Base-by-base conservation (phyloP, 2,329 filamentous ascomycete genomes). In the Elsinoe australis region DNA sequence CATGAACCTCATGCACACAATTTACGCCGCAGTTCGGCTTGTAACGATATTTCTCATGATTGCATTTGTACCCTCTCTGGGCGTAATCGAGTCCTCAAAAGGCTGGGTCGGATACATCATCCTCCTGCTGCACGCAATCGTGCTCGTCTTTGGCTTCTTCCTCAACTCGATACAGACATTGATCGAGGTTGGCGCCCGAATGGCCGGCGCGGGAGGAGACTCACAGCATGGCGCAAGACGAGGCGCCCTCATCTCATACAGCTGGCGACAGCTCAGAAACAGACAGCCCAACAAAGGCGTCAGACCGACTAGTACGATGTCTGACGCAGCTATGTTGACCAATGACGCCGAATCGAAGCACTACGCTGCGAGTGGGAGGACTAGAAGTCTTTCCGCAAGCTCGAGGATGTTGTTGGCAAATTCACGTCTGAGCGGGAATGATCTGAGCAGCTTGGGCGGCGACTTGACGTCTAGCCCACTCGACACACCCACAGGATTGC, bases 91-190 rank as follows among this genome's bases (percentile, higher is more conserved):
- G 59, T 79, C 83, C 0, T 72, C 85, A 1, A 94, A 89, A 63
- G 88, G 89, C 3, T 98, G 92, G 92, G 85, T 96, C 55, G 92
- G 89, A 29, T 98, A 98, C 63, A 80, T 83, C 19, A 94, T 96
- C 49, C 72, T 98, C 39, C 66, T 94, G 21, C 77, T 95, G 28
- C 92, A 98, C 61, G 89, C 79, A 3, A 76, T 83, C 52, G 87
- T 95, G 0, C 69, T 98, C 17, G 74, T 95, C 2, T 86, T 96
- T 58, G 90, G 87, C 1, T 98, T 96, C 69, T 86, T 95, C 63
- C 71, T 98, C 32, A 95, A 95, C 61, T 85, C 92, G 1, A 64
- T 95, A 5, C 88, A 95, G 62, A 95, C 90, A 0, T 75, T 95
- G 33, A 77, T 95, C 32, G 92, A 98, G 65, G 87, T 98, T 6